A percentile compares a stretch with the other conserved stretches of the same genome.
These are phyloP conservation scores for Trifolium fragiferum DNA, from an alignment of 306 rosid genomes.

Conservation along the genomic window DNA sequence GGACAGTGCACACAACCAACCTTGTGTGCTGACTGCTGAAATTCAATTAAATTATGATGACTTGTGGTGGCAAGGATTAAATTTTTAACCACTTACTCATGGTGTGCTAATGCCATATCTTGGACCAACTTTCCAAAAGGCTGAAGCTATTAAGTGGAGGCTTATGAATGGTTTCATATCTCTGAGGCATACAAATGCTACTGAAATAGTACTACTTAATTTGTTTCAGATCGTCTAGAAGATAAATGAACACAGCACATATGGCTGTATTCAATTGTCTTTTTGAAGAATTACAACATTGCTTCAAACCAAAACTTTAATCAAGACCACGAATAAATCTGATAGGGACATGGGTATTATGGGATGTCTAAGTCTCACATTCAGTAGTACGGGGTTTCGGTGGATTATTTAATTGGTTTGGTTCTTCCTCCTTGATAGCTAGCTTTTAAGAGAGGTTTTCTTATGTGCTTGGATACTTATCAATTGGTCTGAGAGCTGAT, in stretches of 20 bases:
- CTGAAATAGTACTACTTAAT: slow-evolving; percentile 18
- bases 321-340: background rate
- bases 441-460: slow-evolving; percentile 1
- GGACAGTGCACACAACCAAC: slow-evolving; percentile 4
- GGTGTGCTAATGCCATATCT: slow-evolving; percentile 11
- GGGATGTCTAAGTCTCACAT: background rate
- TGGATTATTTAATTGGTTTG: background rate
- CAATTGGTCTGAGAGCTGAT: background rate
- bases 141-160: slow-evolving; percentile 20
- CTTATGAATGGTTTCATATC: slow-evolving; percentile 28
- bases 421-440: slow-evolving; percentile 1
- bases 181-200: slow-evolving; percentile 23
- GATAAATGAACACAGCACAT: slow-evolving; percentile 14
- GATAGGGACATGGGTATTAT: background rate
- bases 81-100: slow-evolving; percentile 16
- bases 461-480: background rate
- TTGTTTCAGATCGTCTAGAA: slow-evolving; percentile 20
- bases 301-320: slow-evolving; percentile 25
- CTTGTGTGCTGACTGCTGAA: background rate
- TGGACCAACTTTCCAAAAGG: slow-evolving; percentile 9
- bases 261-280: slow-evolving; percentile 13
- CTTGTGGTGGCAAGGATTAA: background rate
- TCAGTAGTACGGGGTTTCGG: background rate
- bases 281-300: slow-evolving; percentile 35
- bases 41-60: too few species aligned